Percentiles rank a stretch among this genome's conserved stretches.
Conservation (phyloP, 352 stramenopile species). For the Aphanomyces astaci region DNA sequence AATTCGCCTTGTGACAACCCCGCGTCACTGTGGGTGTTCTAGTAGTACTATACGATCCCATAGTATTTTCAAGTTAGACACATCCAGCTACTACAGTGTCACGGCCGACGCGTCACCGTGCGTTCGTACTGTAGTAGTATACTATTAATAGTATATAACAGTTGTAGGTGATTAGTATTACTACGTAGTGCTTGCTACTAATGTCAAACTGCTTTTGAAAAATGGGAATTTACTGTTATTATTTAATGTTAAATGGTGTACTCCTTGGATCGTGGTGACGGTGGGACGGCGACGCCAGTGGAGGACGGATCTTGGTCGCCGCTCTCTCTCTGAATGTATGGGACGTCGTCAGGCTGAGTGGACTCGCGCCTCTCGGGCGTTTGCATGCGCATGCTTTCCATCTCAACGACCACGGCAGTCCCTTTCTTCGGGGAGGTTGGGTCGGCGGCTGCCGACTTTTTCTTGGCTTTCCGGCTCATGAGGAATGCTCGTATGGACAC, state of each 20-base stretch:
- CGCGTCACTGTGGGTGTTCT: too few species aligned
- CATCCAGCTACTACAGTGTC: not conserved
- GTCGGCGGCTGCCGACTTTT: not conserved
- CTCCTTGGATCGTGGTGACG: not conserved
- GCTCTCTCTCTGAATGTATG: not conserved
- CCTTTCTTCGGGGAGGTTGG: not conserved
- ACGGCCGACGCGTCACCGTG: not conserved
- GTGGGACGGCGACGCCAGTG: too few species aligned
- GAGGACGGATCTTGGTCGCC: not conserved
- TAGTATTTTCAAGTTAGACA: too few species aligned
- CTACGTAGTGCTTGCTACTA: too few species aligned
- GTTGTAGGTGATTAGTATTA: too few species aligned
- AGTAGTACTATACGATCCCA: too few species aligned
- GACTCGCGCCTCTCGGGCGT: not conserved
- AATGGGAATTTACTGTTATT: too few species aligned
- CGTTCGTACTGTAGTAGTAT: too few species aligned
- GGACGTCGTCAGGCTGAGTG: not conserved
- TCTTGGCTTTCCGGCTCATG: not conserved
- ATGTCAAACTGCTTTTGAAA: too few species aligned
- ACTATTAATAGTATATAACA: too few species aligned
- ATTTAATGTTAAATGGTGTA: not conserved
- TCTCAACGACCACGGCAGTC: not conserved
- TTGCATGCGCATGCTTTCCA: conserved; percentile 18
- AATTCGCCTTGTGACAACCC: too few species aligned
- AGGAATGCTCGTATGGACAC: conserved; percentile 15